These are phyloP conservation scores for Ambrosia artemisiifolia DNA, from an alignment of 129 eudicot species.

Conservation along the genomic window DNA sequence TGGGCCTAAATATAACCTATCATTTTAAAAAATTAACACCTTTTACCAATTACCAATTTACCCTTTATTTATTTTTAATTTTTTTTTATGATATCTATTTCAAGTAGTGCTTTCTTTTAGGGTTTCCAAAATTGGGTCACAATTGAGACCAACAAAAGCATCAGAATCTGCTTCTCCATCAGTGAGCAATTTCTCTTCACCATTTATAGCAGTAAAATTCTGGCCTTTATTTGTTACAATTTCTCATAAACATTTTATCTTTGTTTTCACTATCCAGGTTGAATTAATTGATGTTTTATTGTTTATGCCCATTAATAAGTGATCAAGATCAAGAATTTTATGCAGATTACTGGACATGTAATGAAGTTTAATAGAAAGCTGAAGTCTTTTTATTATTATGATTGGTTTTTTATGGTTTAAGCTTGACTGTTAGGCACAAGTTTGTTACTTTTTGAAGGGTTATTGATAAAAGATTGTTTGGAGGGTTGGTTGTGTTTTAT, in stretches of 20 bases:
- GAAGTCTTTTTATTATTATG: slow-evolving; percentile 3
- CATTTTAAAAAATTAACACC: slow-evolving; percentile 2
- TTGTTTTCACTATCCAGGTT: not conserved
- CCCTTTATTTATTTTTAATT: not conserved
- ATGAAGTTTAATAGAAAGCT: not conserved
- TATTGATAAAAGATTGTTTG: not conserved
- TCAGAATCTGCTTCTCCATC: slow-evolving; percentile 23
- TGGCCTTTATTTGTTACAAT: slow-evolving; percentile 2
- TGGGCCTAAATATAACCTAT: slow-evolving; percentile 3
- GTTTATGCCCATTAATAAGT: slow-evolving; percentile 9
- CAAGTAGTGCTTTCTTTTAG: slow-evolving; percentile 18
- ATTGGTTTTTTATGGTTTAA: slow-evolving; percentile 13
- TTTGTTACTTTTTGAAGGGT: slow-evolving; percentile 1
- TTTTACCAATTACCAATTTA: slow-evolving; percentile 7
- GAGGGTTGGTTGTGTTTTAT: slow-evolving; percentile 15
- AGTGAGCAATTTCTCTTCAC: slow-evolving; percentile 24
- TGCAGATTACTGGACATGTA: slow-evolving; percentile 8
- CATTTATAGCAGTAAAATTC: not conserved
- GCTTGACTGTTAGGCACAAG: not conserved
- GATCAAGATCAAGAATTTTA: slow-evolving; percentile 22
- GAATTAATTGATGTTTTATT: not conserved
- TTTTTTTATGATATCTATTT: slow-evolving; percentile 17
- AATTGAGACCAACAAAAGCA: slow-evolving; percentile 22
- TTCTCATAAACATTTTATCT: not conserved
- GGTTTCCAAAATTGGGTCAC: slow-evolving; percentile 33